phyloP scores from a whole-genome alignment of 139 green algal genomes.

The Chlamydomonas schloesseri region DNA sequence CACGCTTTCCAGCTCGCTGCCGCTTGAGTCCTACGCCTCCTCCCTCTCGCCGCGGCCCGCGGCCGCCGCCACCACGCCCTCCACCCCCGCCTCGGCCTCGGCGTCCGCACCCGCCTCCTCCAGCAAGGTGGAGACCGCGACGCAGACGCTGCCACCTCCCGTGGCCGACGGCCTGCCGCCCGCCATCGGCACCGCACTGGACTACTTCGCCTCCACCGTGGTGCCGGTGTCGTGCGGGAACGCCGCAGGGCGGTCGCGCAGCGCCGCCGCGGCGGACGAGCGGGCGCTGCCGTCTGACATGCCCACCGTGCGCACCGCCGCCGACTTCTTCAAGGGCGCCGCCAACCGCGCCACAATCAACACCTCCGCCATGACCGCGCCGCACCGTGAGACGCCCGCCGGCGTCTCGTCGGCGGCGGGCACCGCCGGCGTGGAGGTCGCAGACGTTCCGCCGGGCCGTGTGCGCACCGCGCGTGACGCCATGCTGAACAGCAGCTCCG shows the following conservation, averaged over 20 bases:
- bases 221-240: not conserved
- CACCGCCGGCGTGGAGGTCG: not conserved
- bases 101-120: not conserved
- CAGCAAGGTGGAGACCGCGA: not conserved
- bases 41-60: not conserved
- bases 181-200: constrained; percentile 2
- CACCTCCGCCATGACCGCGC: not conserved
- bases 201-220: constrained; percentile 25
- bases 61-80: not conserved
- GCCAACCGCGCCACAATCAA: constrained; percentile 36
- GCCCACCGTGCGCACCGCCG: constrained; percentile 22
- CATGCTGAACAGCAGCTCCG: not conserved
- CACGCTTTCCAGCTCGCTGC: too few relatives aligned
- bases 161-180: not conserved
- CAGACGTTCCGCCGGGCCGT: not conserved
- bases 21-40: too few relatives aligned
- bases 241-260: too few relatives aligned
- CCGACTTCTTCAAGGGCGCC: constrained; percentile 26
- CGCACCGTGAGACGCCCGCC: not conserved
- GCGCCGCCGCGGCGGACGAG: not conserved
- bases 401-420: not conserved
- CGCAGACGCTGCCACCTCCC: not conserved
- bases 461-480: not conserved
- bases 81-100: not conserved
- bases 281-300: not conserved